A percentile compares a stretch with the other conserved stretches of the same genome.
Evolutionary conservation across 768 basidiomycete genomes (phyloP).

Genomic region (Boletus rubescentipes): DNA sequence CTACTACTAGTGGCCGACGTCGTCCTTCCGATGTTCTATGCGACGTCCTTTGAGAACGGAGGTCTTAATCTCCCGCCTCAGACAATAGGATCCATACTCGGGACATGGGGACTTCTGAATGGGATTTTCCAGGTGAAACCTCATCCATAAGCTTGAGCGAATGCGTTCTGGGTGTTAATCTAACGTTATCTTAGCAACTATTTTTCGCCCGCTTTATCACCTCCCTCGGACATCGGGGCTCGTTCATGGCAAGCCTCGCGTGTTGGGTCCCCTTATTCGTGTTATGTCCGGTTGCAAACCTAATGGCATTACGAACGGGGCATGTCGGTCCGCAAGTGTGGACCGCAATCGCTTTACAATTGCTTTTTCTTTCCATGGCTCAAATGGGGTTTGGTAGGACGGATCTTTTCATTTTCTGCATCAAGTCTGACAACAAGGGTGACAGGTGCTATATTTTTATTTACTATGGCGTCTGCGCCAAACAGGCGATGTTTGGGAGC

Average conservation of each 20-base stretch:
- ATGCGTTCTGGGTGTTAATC: neutral
- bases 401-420: neutral
- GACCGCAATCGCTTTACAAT: neutral
- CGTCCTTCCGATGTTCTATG: neutral
- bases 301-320: neutral
- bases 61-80: neutral
- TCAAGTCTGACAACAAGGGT: neutral
- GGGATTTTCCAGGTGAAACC: too few relatives aligned
- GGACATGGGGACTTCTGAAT: neutral
- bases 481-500: slow-evolving; percentile 61
- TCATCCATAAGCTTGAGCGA: neutral
- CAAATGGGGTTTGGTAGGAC: neutral
- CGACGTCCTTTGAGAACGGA: neutral
- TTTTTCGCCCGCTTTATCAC: neutral
- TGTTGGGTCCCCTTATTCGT: neutral
- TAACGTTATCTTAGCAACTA: neutral
- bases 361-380: neutral
- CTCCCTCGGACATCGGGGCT: neutral
- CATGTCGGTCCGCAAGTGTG: neutral
- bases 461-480: too few relatives aligned
- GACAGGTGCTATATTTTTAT: slow-evolving; percentile 7
- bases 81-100: neutral
- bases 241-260: neutral
- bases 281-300: neutral
- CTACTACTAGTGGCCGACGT: neutral